Evolutionary conservation across 2,329 filamentous ascomycete genomes (phyloP), one percentile per base, ranked within the genome.

Genomic region (Fusarium humuli): DNA sequence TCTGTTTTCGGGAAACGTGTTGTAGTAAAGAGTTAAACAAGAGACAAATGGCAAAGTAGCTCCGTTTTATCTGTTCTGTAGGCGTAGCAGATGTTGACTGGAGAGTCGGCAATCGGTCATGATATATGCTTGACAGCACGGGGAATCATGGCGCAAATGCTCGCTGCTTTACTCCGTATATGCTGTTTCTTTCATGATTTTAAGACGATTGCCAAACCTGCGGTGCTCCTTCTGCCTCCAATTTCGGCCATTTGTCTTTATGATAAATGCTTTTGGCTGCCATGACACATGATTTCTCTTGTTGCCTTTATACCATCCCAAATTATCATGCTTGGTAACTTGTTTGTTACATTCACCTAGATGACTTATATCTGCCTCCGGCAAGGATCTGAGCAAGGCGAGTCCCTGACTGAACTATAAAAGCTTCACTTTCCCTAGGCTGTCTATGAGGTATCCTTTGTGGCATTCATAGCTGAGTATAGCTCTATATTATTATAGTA

Each of bases 211-310:
- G 13, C 11, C 16, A 25, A 25, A 50, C 7, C 10, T 25, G 7
- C 7, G 10, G 11, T 37, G 34, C 9, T 0, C 3, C 18, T 11
- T 4, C 16, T 4, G 2, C 16, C 11, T 4, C 16, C 6, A 8
- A 4, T 9, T 7, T 37, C 7, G 18, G 5, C 34, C 20, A 9
- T 25, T 25, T 50, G 47, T 18, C 32, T 34, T 23, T n/a, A 4
- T 18, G 18, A 3, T 7, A 14, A 50, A 14, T 20, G 6, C 16
- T 3, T 1, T 2, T 34, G 16, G 11, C 10, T 8, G 22, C 22
- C 22, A 22, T 22, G 22, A 34, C 14, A 13, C 5, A 25, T 20
- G 30, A 50, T n/a, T 25, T 22, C 29, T 12, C 29, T 11, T 32
- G 13, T 7, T 22, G 13, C 6, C 5, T n/a, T 49, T 20, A 7